Evolutionary conservation across 2,329 filamentous ascomycete species (phyloP).

Genomic region (Sporothrix variecibatus): DNA sequence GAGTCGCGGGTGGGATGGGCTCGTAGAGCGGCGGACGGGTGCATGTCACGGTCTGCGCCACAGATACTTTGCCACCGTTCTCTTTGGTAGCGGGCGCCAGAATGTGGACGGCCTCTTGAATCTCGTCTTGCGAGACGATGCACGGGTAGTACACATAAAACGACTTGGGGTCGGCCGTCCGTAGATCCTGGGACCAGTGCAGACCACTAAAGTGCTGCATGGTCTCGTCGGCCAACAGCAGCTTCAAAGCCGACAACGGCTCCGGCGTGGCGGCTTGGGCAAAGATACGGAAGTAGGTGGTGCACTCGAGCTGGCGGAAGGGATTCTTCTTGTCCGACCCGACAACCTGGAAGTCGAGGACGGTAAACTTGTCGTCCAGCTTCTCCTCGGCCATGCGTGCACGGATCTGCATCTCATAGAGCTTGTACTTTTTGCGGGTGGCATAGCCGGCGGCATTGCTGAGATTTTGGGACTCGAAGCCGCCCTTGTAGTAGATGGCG

Average conservation of each 20-base stretch:
- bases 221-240: slow-evolving; percentile 37
- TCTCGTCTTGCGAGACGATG: slow-evolving; percentile 34
- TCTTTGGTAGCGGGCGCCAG: neutral
- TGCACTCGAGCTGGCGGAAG: slow-evolving; percentile 43
- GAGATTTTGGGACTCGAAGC: slow-evolving; percentile 49
- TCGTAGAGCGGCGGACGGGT: slow-evolving; percentile 36
- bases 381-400: slow-evolving; percentile 33
- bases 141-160: slow-evolving; percentile 48
- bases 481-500: slow-evolving; percentile 52
- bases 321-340: slow-evolving; percentile 38
- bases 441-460: slow-evolving; percentile 52
- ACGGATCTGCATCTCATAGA: slow-evolving; percentile 52
- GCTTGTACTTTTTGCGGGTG: slow-evolving; percentile 50
- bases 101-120: slow-evolving; percentile 31
- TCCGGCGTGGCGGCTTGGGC: slow-evolving; percentile 40
- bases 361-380: slow-evolving; percentile 45
- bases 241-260: slow-evolving; percentile 36
- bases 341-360: slow-evolving; percentile 53
- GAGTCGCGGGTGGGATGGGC: slow-evolving; percentile 27
- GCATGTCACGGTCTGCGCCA: slow-evolving; percentile 27
- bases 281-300: slow-evolving; percentile 49
- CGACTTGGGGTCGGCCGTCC: slow-evolving; percentile 41
- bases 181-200: slow-evolving; percentile 45
- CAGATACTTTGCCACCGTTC: neutral
- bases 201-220: slow-evolving; percentile 49